phyloP scores from a whole-genome alignment of 73 alveolate species.

The Strombidium stylifer region DNA sequence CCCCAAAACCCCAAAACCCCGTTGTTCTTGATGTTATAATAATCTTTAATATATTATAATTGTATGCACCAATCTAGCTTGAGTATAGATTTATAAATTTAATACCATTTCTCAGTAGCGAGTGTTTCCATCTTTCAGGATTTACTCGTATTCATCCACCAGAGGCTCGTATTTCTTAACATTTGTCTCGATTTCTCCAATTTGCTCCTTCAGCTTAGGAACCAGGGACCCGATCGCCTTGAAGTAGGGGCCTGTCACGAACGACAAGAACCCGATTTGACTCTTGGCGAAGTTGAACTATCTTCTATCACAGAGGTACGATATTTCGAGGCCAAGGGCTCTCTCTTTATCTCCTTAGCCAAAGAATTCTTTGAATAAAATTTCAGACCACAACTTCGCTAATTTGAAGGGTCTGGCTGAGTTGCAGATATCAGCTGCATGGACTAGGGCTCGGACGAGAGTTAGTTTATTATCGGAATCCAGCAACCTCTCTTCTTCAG shows the following conservation, averaged over 20 bases:
- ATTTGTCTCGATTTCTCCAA: constrained; percentile 12
- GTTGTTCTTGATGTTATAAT: too few species aligned
- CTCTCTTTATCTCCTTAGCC: constrained; percentile 91
- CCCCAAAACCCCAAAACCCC: too few species aligned
- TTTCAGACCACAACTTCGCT: constrained; percentile 85
- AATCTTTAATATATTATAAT: too few species aligned
- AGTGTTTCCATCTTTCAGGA: too few species aligned
- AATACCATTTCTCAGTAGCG: too few species aligned
- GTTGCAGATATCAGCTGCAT: constrained; percentile 83
- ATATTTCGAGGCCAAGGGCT: constrained; percentile 71
- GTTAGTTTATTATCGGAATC: constrained; percentile 49
- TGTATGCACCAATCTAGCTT: too few species aligned
- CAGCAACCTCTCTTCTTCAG: constrained; percentile 38
- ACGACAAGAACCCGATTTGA: constrained; percentile 78
- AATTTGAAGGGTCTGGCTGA: constrained; percentile 75
- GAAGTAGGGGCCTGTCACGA: constrained; percentile 79
- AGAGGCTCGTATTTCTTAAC: constrained; percentile 33
- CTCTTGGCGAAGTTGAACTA: constrained; percentile 81
- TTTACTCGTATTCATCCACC: constrained; percentile 41
- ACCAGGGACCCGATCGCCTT: constrained; percentile 41
- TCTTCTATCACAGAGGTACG: constrained; percentile 84
- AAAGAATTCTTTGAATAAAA: constrained; percentile 85
- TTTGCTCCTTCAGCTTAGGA: constrained; percentile 8
- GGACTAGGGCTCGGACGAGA: constrained; percentile 69
- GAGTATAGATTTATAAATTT: too few species aligned